phyloP scores from a whole-genome alignment of 2,329 filamentous ascomycete species.

The Colletotrichum lupini region DNA sequence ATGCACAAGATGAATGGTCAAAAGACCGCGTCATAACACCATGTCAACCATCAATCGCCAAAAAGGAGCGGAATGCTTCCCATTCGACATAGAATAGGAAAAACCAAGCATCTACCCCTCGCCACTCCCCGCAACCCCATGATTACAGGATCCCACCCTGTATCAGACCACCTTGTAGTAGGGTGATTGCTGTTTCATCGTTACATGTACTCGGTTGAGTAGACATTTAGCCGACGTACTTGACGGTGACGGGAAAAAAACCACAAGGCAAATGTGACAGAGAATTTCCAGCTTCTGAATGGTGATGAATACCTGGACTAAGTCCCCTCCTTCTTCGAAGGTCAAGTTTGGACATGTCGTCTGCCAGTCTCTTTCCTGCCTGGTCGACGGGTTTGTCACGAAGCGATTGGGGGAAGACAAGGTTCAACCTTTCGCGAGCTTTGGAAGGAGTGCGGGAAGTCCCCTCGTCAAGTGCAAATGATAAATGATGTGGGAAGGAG shows the following conservation, averaged over 20 bases:
- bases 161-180: background rate
- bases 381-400: too few species aligned
- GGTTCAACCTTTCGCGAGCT: too few species aligned
- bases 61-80: background rate
- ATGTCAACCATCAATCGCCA: background rate
- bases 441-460: too few species aligned
- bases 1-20: background rate
- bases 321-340: too few species aligned
- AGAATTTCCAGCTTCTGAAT: too few species aligned
- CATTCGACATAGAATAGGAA: background rate
- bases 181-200: background rate
- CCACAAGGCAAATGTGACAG: too few species aligned
- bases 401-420: too few species aligned
- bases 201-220: background rate
- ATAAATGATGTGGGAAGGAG: too few species aligned
- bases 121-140: background rate
- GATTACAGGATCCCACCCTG: background rate
- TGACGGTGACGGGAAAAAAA: slow-evolving; percentile 12
- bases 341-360: too few species aligned
- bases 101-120: background rate
- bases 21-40: background rate
- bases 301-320: too few species aligned
- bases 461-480: too few species aligned
- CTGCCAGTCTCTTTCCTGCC: too few species aligned
- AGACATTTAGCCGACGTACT: slow-evolving; percentile 15